These are phyloP conservation scores for Taiozyma sp. DNA, from an alignment of 1,139 yeast genomes.

Conservation along the genomic window DNA sequence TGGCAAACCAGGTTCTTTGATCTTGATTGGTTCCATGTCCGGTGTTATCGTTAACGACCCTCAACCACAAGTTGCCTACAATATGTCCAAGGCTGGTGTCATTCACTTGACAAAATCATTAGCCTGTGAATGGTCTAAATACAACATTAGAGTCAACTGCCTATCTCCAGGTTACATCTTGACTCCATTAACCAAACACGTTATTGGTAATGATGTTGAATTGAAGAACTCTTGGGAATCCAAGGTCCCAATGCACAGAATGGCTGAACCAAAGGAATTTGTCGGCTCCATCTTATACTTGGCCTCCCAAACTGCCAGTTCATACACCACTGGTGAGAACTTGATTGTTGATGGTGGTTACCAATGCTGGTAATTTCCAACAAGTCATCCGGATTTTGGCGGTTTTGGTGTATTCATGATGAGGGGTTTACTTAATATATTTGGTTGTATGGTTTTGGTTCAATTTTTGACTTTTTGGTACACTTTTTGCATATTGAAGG, in stretches of 20 bases:
- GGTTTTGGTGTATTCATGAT: not conserved
- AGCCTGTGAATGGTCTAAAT: conserved; percentile 82
- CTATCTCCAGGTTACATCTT: conserved; percentile 78
- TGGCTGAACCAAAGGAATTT: conserved; percentile 75
- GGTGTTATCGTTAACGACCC: conserved; percentile 81
- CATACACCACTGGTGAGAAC: conserved; percentile 81
- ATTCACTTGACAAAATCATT: conserved; percentile 70
- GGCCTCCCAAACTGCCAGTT: conserved; percentile 66
- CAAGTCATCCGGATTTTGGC: too few species aligned
- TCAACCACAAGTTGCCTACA: conserved; percentile 80
- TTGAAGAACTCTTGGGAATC: conserved; percentile 55
- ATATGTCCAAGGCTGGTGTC: conserved; percentile 83
- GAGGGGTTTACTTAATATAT: not conserved
- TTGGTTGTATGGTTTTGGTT: not conserved
- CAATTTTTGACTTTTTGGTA: not conserved
- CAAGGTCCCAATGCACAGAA: conserved; percentile 70
- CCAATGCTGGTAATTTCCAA: conserved; percentile 39
- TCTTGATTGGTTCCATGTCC: conserved; percentile 81
- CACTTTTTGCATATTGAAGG: not conserved
- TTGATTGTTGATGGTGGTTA: conserved; percentile 87
- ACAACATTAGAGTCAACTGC: conserved; percentile 72
- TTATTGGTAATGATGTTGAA: conserved; percentile 44
- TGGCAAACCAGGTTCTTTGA: conserved; percentile 53
- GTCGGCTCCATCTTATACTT: conserved; percentile 79
- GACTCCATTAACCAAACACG: conserved; percentile 59